Percentiles rank a stretch among this genome's conserved stretches.
phyloP scores from a whole-genome alignment of 768 basidiomycete species.

The Sporobolomyces phaffii region DNA sequence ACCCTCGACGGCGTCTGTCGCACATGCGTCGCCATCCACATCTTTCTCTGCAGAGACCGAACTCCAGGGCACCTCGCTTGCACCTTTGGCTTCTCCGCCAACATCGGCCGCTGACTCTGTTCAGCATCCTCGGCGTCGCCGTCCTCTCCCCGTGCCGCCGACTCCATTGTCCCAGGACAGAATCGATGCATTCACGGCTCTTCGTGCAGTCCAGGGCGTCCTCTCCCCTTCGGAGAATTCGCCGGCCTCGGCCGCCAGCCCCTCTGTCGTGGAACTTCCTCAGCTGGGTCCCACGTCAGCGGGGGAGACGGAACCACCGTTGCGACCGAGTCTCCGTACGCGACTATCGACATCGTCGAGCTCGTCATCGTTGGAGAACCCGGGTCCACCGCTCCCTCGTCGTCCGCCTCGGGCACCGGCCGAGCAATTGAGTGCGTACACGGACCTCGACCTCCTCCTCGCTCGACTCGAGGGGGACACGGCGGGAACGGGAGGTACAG shows the following conservation, averaged over 20 bases:
- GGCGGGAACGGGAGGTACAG: not conserved
- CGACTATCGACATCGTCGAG: not conserved
- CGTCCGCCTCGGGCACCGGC: not conserved
- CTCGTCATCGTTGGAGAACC: conserved; percentile 6
- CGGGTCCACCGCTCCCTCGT: conserved; percentile 22
- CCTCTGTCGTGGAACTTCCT: too few relatives aligned
- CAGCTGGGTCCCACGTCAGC: not conserved
- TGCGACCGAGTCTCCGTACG: not conserved
- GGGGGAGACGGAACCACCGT: not conserved
- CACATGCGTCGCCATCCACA: too few relatives aligned
- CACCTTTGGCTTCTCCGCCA: not conserved
- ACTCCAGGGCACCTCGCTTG: too few relatives aligned
- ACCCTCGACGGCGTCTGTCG: not conserved
- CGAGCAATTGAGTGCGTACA: conserved; percentile 22
- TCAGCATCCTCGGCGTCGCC: not conserved
- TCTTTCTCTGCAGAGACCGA: too few relatives aligned
- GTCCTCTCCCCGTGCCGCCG: conserved; percentile 26
- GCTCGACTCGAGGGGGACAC: conserved; percentile 23
- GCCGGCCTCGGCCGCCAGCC: too few relatives aligned
- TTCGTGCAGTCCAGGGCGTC: not conserved
- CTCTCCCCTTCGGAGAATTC: not conserved
- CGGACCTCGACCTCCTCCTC: conserved; percentile 32
- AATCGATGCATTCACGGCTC: conserved; percentile 29
- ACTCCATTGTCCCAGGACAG: not conserved
- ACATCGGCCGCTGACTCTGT: not conserved